phyloP scores from a whole-genome alignment of 129 eudicot genomes.

The Centaurea solstitialis region DNA sequence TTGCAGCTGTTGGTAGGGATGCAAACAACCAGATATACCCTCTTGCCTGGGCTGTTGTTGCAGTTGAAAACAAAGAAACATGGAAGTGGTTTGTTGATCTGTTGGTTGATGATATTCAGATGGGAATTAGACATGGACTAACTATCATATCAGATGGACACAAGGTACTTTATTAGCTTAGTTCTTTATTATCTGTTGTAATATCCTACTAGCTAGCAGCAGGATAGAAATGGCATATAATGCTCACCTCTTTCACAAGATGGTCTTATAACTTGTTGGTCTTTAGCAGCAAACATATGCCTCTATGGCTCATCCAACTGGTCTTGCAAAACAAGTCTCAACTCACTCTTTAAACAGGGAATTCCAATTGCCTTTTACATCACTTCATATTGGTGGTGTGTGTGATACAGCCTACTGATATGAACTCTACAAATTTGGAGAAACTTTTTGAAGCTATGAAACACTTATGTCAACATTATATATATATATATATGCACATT shows the following conservation, averaged over 20 bases:
- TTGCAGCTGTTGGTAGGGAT: not conserved
- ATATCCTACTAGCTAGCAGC: constrained; percentile 32
- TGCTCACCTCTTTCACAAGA: constrained; percentile 53
- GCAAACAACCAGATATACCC: not conserved
- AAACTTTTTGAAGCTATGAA: not conserved
- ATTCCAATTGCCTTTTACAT: not conserved
- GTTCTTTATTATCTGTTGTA: too few relatives aligned
- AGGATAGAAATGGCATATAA: constrained; percentile 48
- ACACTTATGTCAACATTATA: too few relatives aligned
- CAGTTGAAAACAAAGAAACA: not conserved
- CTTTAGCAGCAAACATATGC: not conserved
- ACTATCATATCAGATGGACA: too few relatives aligned
- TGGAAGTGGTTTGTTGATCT: not conserved
- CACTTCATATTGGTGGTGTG: not conserved
- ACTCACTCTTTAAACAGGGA: constrained; percentile 7
- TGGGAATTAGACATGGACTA: too few relatives aligned
- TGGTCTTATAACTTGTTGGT: not conserved
- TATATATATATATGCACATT: too few relatives aligned
- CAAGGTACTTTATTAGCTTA: too few relatives aligned
- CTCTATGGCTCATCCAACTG: constrained; percentile 64
- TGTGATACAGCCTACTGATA: too few relatives aligned
- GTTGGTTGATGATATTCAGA: too few relatives aligned
- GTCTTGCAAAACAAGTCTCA: constrained; percentile 45
- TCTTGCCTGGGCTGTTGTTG: not conserved
- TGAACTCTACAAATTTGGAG: not conserved